Base-by-base conservation (phyloP, 108 stramenopile species). In the Pseudonitzschia pungens region DNA sequence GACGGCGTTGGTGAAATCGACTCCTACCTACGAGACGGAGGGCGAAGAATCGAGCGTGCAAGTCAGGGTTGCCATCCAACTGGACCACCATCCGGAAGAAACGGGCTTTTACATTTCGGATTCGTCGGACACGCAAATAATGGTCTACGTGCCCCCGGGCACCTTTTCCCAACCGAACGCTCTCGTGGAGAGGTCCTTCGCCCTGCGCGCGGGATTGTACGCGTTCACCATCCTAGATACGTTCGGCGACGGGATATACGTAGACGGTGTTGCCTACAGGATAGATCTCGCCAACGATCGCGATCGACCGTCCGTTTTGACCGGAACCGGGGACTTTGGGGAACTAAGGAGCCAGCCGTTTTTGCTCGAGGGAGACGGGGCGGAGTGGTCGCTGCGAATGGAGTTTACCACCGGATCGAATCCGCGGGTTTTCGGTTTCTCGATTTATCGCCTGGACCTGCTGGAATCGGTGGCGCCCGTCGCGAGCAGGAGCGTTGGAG, bases 71-170 rank as follows among this genome's bases (percentile, higher is more conserved):
- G 73, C 72, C 1, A 69, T 79, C 21, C 33, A 42, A 16, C 59
- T 79, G 21, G 78, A 73, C 69, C 26, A 5, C 0, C 69, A 65
- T 41, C 72, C 78, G 10, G 65, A 71, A 45, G 78, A 79, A 59
- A 79, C 78, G 31, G 78, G 78, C 7, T 79, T 62, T 40, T 60
- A 32, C 58, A 79, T 79, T 54, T 36, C 67, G 22, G 67, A 73
- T 45, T 50, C 41, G 8, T 8, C 18, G 31, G 72, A 68, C 0
- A 26, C 20, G 8, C 44, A 22, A 52, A 24, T 73, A 33, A 57
- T 67, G 18, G 36, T 36, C 36, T 71, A 79, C 32, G 44, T 67
- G 26, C 72, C 78, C 0, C 62, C 72, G 14, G 78, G 78, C 10
- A 73, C 57, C 6, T 79, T 54, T 65, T 45, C 15, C 4, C 44